These are phyloP conservation scores for Kwoniella pini DNA, from an alignment of 768 basidiomycete species.

Conservation along the genomic window DNA sequence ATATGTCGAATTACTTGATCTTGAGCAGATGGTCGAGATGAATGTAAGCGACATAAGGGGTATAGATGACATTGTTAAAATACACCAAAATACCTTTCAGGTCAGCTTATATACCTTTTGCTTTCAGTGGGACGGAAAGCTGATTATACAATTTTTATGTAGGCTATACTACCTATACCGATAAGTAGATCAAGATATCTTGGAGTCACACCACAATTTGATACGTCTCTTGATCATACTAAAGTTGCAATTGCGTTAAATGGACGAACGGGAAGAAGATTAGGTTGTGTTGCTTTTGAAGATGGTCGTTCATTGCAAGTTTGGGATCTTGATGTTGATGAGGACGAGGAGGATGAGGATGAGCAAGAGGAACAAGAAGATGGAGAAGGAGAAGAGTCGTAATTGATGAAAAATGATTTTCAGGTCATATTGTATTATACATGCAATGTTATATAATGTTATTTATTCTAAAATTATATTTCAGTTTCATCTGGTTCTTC, in stretches of 20 bases:
- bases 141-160: neutral
- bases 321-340: constrained; percentile 34
- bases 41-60: neutral
- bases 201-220: neutral
- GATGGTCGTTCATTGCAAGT: constrained; percentile 31
- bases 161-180: constrained; percentile 2
- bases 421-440: neutral
- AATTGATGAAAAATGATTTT: too few relatives aligned
- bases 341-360: constrained; percentile 27
- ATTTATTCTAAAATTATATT: neutral
- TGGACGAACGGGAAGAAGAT: constrained; percentile 31
- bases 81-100: constrained; percentile 3
- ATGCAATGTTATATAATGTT: neutral
- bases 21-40: neutral
- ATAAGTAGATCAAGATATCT: constrained; percentile 9
- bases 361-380: constrained; percentile 18
- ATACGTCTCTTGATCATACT: neutral
- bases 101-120: neutral
- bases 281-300: constrained; percentile 35
- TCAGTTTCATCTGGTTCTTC: constrained; percentile 28
- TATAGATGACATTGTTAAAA: constrained; percentile 4
- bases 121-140: neutral
- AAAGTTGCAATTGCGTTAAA: constrained; percentile 28
- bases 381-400: constrained; percentile 1
- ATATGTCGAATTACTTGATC: constrained; percentile 13